These are phyloP conservation scores for Sugiyamaella qingdaonensis DNA, from an alignment of 805 yeast genomes.

Conservation along the genomic window DNA sequence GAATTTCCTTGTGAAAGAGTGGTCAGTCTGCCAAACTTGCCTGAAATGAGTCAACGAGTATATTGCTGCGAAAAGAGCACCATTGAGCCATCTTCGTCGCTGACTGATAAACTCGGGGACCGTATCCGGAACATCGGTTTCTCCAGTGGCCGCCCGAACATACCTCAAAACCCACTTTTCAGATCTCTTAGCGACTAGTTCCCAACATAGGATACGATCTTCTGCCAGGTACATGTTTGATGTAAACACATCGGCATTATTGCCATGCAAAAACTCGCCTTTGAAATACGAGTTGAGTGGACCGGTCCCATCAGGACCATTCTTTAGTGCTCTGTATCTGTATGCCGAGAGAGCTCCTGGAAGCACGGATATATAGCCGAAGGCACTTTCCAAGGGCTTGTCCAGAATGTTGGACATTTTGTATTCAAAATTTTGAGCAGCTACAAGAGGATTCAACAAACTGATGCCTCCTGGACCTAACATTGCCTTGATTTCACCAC, in stretches of 20 bases:
- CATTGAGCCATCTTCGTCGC: conserved; percentile 97
- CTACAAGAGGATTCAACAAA: conserved; percentile 84
- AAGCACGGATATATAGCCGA: conserved; percentile 88
- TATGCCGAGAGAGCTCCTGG: conserved; percentile 97
- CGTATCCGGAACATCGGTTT: conserved; percentile 94
- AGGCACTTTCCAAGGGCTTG: conserved; percentile 87
- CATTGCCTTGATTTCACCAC: conserved; percentile 95
- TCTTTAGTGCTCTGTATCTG: conserved; percentile 78
- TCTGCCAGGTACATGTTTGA: conserved; percentile 98
- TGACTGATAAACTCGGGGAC: conserved; percentile 92
- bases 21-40: conserved; percentile 86
- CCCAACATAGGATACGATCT: conserved; percentile 96
- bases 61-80: conserved; percentile 94
- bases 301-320: conserved; percentile 87
- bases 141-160: conserved; percentile 90
- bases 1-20: conserved; percentile 72
- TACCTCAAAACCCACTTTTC: conserved; percentile 88
- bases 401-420: conserved; percentile 95
- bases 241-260: conserved; percentile 75
- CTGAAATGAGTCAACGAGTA: conserved; percentile 82
- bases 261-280: conserved; percentile 67
- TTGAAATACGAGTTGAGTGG: conserved; percentile 85
- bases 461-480: conserved; percentile 85
- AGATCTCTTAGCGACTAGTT: conserved; percentile 77
- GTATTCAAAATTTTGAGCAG: conserved; percentile 94